phyloP scores from a whole-genome alignment of 139 green algal species.

The Chlorella sp. region DNA sequence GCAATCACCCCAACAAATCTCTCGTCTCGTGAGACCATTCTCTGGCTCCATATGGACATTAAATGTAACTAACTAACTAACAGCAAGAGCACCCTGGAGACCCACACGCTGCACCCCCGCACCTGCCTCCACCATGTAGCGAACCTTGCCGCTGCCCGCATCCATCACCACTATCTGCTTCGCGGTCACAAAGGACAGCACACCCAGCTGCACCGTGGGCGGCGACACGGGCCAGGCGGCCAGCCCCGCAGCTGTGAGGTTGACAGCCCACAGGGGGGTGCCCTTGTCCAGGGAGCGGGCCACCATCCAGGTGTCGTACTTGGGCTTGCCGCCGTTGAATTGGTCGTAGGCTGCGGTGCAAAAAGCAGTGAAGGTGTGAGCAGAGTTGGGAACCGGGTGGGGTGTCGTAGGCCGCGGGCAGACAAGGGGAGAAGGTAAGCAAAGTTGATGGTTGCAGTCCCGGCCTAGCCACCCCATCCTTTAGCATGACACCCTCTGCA shows the following conservation, averaged over 20 bases:
- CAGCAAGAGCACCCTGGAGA: too few species aligned
- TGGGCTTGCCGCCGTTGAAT: slow-evolving; percentile 1
- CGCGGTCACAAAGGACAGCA: neutral
- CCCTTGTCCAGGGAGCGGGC: neutral
- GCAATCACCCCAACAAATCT: too few species aligned
- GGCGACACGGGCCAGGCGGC: slow-evolving; percentile 5
- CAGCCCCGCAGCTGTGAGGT: neutral
- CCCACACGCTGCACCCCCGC: neutral
- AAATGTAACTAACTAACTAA: too few species aligned
- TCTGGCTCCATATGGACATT: too few species aligned
- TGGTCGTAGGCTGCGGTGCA: neutral
- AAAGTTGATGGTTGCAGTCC: too few species aligned
- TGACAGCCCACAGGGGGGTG: neutral
- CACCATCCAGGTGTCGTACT: slow-evolving; percentile 21
- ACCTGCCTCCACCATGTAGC: neutral
- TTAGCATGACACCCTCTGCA: too few species aligned
- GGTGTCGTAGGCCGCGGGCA: too few species aligned
- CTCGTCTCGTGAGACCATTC: too few species aligned
- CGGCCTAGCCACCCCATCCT: too few species aligned
- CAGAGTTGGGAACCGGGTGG: neutral
- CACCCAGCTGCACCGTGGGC: neutral
- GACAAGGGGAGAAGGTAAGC: too few species aligned
- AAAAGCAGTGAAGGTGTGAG: too few species aligned
- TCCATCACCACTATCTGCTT: slow-evolving; percentile 1
- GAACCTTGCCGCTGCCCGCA: neutral